Evolutionary conservation across 805 yeast species (phyloP).

Genomic region (Nakazawaea ambrosiae): DNA sequence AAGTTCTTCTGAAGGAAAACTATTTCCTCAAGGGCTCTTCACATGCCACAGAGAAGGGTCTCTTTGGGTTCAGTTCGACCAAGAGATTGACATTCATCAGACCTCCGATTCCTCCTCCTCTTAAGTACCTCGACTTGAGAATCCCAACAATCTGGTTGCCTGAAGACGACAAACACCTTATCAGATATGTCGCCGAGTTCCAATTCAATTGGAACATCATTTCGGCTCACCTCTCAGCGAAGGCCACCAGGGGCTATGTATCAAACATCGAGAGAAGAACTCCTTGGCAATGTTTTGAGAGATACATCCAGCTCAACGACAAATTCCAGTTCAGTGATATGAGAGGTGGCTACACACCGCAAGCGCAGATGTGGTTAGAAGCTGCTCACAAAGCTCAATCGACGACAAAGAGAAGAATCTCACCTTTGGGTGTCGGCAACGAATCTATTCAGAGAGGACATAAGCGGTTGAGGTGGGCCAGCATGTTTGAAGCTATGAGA

Average conservation of each 20-base stretch:
- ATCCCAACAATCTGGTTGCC: constrained; percentile 97
- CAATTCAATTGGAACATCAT: constrained; percentile 92
- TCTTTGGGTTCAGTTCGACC: constrained; percentile 42
- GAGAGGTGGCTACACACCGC: constrained; percentile 77
- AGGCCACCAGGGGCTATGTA: constrained; percentile 61
- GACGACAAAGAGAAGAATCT: constrained; percentile 78
- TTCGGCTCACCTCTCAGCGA: constrained; percentile 67
- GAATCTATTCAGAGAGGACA: constrained; percentile 95
- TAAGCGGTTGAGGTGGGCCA: constrained; percentile 86
- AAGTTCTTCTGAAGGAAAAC: constrained; percentile 44
- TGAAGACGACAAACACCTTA: constrained; percentile 77
- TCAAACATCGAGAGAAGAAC: constrained; percentile 93
- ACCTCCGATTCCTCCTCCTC: constrained; percentile 89
- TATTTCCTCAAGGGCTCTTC: constrained; percentile 27
- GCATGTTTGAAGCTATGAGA: constrained; percentile 93
- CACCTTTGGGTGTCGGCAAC: constrained; percentile 89
- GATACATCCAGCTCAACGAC: constrained; percentile 89
- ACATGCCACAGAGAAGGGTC: constrained; percentile 45
- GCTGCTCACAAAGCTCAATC: constrained; percentile 86
- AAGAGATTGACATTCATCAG: constrained; percentile 58
- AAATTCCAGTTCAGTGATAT: constrained; percentile 80
- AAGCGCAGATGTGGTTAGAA: constrained; percentile 88
- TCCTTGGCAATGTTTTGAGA: constrained; percentile 98
- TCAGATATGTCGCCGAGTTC: constrained; percentile 77
- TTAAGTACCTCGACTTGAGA: constrained; percentile 71